Evolutionary conservation across 1,284 basidiomycete species (phyloP).

Genomic region (Leccinum subrobustum): DNA sequence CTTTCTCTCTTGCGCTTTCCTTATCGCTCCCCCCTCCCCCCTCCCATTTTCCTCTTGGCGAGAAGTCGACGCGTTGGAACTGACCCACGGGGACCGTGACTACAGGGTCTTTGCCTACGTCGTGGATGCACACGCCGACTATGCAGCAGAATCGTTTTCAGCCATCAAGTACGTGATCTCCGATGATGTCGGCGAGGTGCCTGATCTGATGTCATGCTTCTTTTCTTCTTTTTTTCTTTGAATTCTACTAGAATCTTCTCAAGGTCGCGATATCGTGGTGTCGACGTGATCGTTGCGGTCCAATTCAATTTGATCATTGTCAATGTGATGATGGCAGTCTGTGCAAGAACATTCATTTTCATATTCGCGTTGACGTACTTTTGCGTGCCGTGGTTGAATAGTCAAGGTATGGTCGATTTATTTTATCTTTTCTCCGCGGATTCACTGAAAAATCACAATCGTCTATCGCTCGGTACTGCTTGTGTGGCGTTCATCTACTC

Average conservation of each 20-base stretch:
- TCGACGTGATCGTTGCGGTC: neutral
- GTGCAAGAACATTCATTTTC: neutral
- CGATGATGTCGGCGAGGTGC: neutral
- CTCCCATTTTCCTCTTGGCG: no score
- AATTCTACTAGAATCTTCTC: neutral
- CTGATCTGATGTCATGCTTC: neutral
- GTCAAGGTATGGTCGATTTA: no score
- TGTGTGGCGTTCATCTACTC: neutral
- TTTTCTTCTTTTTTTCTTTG: neutral
- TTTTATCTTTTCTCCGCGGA: neutral
- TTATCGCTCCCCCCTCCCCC: neutral
- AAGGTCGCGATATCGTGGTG: neutral
- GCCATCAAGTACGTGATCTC: neutral
- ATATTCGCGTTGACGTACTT: no score
- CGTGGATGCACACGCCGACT: neutral
- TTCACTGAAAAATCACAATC: neutral
- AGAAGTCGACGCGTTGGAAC: neutral
- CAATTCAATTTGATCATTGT: neutral
- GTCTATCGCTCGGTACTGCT: neutral
- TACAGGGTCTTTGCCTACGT: conserved; percentile 1
- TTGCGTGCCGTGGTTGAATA: no score
- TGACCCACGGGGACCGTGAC: neutral
- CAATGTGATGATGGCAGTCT: neutral
- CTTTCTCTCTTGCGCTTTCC: neutral
- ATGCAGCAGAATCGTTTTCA: neutral